Percentiles rank a stretch among this genome's conserved stretches.
phyloP scores from a whole-genome alignment of 768 basidiomycete species.

The Suillus discolor region DNA sequence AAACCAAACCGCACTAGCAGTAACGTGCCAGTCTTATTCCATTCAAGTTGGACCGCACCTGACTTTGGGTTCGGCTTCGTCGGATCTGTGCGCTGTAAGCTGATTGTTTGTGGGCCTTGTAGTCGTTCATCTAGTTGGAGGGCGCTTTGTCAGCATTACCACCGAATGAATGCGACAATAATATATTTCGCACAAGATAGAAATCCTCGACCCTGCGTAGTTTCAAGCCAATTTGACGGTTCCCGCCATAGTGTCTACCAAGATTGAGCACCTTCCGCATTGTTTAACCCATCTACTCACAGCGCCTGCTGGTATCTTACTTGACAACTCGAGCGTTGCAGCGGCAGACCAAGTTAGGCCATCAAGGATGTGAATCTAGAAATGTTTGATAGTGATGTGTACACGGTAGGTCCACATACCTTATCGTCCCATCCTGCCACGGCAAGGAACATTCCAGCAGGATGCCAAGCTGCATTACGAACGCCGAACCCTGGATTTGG shows the following conservation, averaged over 20 bases:
- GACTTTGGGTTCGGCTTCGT: slow-evolving; percentile 66
- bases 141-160: slow-evolving; percentile 5
- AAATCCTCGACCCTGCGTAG: slow-evolving; percentile 84
- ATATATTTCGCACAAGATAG: slow-evolving; percentile 65
- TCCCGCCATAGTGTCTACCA: slow-evolving; percentile 83
- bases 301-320: slow-evolving; percentile 54
- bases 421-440: slow-evolving; percentile 91
- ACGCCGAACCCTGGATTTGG: slow-evolving; percentile 87
- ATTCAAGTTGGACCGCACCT: slow-evolving; percentile 74
- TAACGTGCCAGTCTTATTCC: slow-evolving; percentile 76
- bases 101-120: slow-evolving; percentile 55
- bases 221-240: slow-evolving; percentile 80
- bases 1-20: slow-evolving; percentile 76
- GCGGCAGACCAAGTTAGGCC: slow-evolving; percentile 74
- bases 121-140: slow-evolving; percentile 60
- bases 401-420: slow-evolving; percentile 39
- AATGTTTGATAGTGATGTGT: slow-evolving; percentile 4
- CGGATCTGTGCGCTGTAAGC: slow-evolving; percentile 52
- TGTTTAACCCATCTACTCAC: slow-evolving; percentile 42
- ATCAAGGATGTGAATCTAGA: slow-evolving; percentile 75
- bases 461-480: slow-evolving; percentile 81
- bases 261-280: slow-evolving; percentile 2
- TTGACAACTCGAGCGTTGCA: slow-evolving; percentile 61
- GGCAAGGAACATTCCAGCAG: slow-evolving; percentile 78
- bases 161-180: neutral